phyloP scores from a whole-genome alignment of 2,329 filamentous ascomycete species.

The Calonectria honghensis region DNA sequence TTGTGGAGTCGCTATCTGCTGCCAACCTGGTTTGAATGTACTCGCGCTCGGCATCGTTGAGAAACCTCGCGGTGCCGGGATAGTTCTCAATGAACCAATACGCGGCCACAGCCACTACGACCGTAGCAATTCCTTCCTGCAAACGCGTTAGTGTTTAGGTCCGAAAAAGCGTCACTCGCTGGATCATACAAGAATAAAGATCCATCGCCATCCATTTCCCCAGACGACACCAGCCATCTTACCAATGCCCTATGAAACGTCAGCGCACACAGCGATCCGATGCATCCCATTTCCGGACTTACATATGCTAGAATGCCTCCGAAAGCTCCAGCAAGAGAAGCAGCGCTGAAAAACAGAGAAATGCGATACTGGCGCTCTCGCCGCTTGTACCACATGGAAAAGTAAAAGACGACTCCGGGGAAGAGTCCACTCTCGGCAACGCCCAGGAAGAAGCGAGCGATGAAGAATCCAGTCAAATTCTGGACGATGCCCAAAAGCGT shows the following conservation, averaged over 20 bases:
- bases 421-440: slow-evolving; percentile 73
- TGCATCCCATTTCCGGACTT: slow-evolving; percentile 29
- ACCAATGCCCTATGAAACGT: slow-evolving; percentile 67
- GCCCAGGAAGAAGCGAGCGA: slow-evolving; percentile 73
- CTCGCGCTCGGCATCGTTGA: slow-evolving; percentile 71
- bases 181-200: slow-evolving; percentile 73
- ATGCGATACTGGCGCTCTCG: slow-evolving; percentile 73
- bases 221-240: slow-evolving; percentile 72
- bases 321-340: slow-evolving; percentile 73
- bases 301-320: slow-evolving; percentile 74
- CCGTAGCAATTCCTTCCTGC: slow-evolving; percentile 73
- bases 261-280: background rate
- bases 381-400: slow-evolving; percentile 74
- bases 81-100: slow-evolving; percentile 81
- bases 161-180: rapidly evolving
- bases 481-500: slow-evolving; percentile 70
- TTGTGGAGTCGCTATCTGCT: slow-evolving; percentile 81
- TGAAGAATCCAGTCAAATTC: slow-evolving; percentile 70
- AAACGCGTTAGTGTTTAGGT: background rate
- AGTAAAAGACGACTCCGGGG: slow-evolving; percentile 70
- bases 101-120: slow-evolving; percentile 68
- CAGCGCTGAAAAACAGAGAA: slow-evolving; percentile 74
- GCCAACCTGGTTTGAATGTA: slow-evolving; percentile 79
- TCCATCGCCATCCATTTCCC: slow-evolving; percentile 74
- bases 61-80: slow-evolving; percentile 74